Percentiles rank a stretch among this genome's conserved stretches.
Evolutionary conservation across 2,329 filamentous ascomycete species (phyloP).

Genomic region (Metarhizium album): DNA sequence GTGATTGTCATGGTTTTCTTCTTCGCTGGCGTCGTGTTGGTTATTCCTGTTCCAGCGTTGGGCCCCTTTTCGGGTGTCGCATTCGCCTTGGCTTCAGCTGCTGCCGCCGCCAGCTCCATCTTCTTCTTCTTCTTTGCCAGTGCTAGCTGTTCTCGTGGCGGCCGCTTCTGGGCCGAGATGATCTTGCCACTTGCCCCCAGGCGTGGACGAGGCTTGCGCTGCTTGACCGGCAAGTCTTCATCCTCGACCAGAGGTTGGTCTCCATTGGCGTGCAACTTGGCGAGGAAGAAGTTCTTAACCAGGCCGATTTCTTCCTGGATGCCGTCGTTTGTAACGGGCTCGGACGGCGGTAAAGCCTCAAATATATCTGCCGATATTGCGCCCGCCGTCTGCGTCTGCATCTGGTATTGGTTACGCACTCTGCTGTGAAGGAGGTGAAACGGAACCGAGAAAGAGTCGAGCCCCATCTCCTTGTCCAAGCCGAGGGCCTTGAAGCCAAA

Average conservation of each 20-base stretch:
- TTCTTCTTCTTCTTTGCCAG: constrained; percentile 85
- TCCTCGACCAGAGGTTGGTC: constrained; percentile 81
- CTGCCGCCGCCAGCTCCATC: constrained; percentile 43
- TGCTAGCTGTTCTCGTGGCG: constrained; percentile 70
- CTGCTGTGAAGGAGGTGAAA: constrained; percentile 88
- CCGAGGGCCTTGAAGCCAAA: constrained; percentile 96
- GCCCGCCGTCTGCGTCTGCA: constrained; percentile 55
- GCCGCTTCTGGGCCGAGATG: constrained; percentile 70
- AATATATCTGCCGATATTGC: constrained; percentile 52
- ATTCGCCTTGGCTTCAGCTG: constrained; percentile 35
- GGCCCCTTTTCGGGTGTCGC: constrained; percentile 22
- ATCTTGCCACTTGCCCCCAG: constrained; percentile 72
- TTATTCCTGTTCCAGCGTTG: constrained; percentile 14
- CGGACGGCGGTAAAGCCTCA: constrained; percentile 55
- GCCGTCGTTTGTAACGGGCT: constrained; percentile 69
- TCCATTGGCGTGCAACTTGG: constrained; percentile 74
- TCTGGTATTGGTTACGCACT: constrained; percentile 75
- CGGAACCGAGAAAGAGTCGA: constrained; percentile 81
- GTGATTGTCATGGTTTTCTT: constrained; percentile 35
- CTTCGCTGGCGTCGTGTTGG: constrained; percentile 36
- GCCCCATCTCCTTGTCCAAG: constrained; percentile 80
- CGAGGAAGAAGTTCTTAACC: constrained; percentile 82
- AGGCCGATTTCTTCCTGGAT: constrained; percentile 75
- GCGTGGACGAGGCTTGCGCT: constrained; percentile 62
- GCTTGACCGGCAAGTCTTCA: constrained; percentile 87